Conservation (phyloP, 805 yeast species). For the Kazachstania taianensis region DNA sequence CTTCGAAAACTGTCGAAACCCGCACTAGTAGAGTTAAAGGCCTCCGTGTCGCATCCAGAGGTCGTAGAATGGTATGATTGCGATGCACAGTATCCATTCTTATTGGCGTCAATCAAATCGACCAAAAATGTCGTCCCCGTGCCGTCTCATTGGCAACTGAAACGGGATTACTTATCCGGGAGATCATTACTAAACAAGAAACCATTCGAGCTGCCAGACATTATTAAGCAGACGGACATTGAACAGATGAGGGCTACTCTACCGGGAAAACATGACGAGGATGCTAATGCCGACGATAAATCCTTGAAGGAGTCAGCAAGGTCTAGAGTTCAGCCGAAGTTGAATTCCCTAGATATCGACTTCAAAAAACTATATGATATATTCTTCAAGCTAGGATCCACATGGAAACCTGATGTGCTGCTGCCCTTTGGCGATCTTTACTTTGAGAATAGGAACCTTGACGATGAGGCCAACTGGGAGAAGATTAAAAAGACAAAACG, state of each 20-base stretch:
- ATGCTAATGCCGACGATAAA: constrained; percentile 21
- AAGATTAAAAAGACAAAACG: constrained; percentile 30
- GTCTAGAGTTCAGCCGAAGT: constrained; percentile 79
- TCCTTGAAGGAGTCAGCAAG: constrained; percentile 63
- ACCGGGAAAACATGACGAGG: constrained; percentile 10
- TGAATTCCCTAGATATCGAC: constrained; percentile 80
- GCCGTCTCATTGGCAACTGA: constrained; percentile 77
- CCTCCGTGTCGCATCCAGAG: constrained; percentile 52
- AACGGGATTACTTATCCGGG: constrained; percentile 61
- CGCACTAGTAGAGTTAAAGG: constrained; percentile 58
- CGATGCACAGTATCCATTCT: constrained; percentile 69
- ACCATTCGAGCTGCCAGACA: constrained; percentile 70
- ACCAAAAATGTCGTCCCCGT: constrained; percentile 60
- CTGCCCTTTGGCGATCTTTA: constrained; percentile 65
- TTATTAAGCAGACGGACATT: constrained; percentile 75
- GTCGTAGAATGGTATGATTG: constrained; percentile 80
- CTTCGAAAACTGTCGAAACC: constrained; percentile 44
- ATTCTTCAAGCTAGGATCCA: constrained; percentile 66
- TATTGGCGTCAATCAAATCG: constrained; percentile 55
- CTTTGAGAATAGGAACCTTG: constrained; percentile 63
- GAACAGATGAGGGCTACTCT: constrained; percentile 67
- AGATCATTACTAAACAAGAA: constrained; percentile 56
- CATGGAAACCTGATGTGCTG: constrained; percentile 48
- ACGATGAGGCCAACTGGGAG: constrained; percentile 33
- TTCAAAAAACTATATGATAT: constrained; percentile 75